Conservation (phyloP, 2,329 filamentous ascomycete species). For the Phyllachora maydis region DNA sequence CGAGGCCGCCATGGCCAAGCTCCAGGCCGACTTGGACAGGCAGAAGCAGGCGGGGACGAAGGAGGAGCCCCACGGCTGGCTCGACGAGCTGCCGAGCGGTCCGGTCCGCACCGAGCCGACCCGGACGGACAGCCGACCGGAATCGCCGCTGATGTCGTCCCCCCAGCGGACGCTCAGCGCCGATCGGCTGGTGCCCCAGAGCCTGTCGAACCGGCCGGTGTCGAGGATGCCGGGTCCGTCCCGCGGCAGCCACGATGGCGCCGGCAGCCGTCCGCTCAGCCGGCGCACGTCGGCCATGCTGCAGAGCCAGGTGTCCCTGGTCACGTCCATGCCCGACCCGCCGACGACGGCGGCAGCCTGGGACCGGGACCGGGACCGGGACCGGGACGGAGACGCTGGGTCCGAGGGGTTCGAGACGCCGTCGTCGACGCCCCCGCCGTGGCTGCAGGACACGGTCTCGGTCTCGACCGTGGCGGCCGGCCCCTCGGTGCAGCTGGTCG, state of each 20-base stretch:
- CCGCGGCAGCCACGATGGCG: constrained; percentile 20
- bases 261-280: constrained; percentile 23
- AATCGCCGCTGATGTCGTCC: constrained; percentile 29
- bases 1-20: constrained; percentile 40
- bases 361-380: too few species aligned
- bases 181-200: too few species aligned
- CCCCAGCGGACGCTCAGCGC: constrained; percentile 29
- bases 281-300: too few species aligned
- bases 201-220: too few species aligned
- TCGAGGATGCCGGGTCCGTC: too few species aligned
- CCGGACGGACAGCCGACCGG: constrained; percentile 33
- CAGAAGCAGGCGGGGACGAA: constrained; percentile 19
- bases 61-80: constrained; percentile 23
- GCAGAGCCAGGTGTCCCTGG: too few species aligned
- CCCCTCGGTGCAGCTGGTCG: constrained; percentile 84
- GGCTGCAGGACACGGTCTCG: constrained; percentile 64
- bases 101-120: constrained; percentile 19
- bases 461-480: constrained; percentile 80
- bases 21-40: constrained; percentile 26
- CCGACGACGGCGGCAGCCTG: too few species aligned
- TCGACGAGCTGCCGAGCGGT: constrained; percentile 22
- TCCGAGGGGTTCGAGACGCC: constrained; percentile 32
- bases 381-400: too few species aligned
- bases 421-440: constrained; percentile 36
- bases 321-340: too few species aligned